Conservation (phyloP, 2,329 filamentous ascomycete genomes). For the Diaporthe vexans region DNA sequence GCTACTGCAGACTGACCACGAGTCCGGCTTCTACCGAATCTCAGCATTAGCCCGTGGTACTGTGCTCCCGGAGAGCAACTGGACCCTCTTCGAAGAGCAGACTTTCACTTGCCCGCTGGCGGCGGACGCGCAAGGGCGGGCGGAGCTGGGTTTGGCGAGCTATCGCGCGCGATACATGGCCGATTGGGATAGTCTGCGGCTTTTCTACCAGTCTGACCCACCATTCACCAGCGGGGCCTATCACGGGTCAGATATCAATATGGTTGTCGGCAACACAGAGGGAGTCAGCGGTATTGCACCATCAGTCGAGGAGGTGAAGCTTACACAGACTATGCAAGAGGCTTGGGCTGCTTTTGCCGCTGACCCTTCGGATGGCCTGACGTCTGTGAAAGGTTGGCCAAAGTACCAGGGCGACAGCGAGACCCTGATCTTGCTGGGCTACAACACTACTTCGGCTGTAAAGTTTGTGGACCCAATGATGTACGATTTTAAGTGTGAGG, state of each 20-base stretch:
- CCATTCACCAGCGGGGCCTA: conserved; percentile 13
- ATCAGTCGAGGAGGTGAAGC: not conserved
- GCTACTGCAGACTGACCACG: conserved; percentile 6
- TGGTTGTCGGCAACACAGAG: conserved; percentile 11
- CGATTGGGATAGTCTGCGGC: conserved; percentile 23
- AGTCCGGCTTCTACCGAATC: conserved; percentile 29
- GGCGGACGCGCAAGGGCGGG: conserved; percentile 2
- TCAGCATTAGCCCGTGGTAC: not conserved
- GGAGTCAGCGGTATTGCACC: conserved; percentile 17
- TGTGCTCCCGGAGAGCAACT: conserved; percentile 11
- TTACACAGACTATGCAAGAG: conserved; percentile 7
- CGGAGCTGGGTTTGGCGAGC: not conserved
- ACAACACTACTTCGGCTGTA: conserved; percentile 15
- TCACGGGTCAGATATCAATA: conserved; percentile 17
- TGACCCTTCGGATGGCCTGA: conserved; percentile 22
- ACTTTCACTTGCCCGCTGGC: conserved; percentile 26
- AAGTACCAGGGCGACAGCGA: conserved; percentile 16
- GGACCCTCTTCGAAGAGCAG: conserved; percentile 8
- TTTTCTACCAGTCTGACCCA: conserved; percentile 10
- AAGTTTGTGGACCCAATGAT: not conserved
- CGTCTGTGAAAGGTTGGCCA: conserved; percentile 20
- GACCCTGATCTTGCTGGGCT: conserved; percentile 15
- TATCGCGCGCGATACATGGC: conserved; percentile 33
- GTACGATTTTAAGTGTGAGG: not conserved
- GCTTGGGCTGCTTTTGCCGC: conserved; percentile 36